Evolutionary conservation across 1,139 yeast genomes (phyloP).

Genomic region (Pichia sp.): DNA sequence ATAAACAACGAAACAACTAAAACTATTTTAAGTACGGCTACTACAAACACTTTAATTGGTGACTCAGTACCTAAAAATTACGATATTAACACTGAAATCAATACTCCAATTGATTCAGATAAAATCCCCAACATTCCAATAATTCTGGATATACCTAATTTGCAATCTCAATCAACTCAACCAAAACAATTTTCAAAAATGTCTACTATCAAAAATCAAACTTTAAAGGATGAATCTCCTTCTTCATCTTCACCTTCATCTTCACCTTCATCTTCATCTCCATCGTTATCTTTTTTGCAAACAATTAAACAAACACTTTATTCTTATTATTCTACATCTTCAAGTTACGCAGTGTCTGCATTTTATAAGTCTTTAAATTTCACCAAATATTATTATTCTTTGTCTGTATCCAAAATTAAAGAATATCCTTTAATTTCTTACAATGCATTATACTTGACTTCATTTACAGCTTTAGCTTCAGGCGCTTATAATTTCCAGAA

Average conservation of each 20-base stretch:
- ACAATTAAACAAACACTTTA: neutral
- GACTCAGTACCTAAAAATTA: too few species aligned
- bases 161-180: neutral
- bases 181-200: too few species aligned
- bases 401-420: neutral
- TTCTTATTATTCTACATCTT: neutral
- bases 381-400: conserved; percentile 1
- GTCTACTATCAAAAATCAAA: too few species aligned
- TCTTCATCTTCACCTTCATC: too few species aligned
- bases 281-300: too few species aligned
- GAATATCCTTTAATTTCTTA: conserved; percentile 12
- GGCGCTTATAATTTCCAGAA: conserved; percentile 11
- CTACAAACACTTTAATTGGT: conserved; percentile 2
- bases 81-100: neutral
- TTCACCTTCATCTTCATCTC: too few species aligned
- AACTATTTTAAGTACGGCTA: conserved; percentile 6
- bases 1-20: conserved; percentile 8
- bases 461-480: conserved; percentile 5
- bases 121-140: conserved; percentile 6
- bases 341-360: neutral
- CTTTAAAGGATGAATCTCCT: too few species aligned
- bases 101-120: conserved; percentile 6
- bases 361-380: conserved; percentile 4
- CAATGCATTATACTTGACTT: conserved; percentile 9
- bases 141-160: conserved; percentile 7